Evolutionary conservation across 345 rosid genomes (phyloP).

Genomic region (Salix koriyanagi): DNA sequence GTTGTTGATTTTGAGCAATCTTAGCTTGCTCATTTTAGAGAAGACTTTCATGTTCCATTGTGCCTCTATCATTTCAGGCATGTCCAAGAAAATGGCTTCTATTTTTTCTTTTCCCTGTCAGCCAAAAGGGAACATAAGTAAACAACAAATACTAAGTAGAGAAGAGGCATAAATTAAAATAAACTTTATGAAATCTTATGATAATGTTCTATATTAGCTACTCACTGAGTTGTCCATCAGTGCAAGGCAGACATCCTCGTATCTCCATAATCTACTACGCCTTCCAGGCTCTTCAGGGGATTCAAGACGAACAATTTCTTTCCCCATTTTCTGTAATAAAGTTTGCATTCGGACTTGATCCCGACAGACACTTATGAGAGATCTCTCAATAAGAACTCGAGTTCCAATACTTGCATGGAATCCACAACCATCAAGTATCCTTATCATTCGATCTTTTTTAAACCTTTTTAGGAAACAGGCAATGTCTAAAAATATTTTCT

Average conservation of each 20-base stretch:
- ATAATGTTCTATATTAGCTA: too few relatives aligned
- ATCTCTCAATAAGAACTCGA: neutral
- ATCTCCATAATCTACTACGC: constrained; percentile 1
- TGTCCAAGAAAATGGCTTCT: too few relatives aligned
- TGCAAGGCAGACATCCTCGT: neutral
- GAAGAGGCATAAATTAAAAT: too few relatives aligned
- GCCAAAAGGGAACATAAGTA: too few relatives aligned
- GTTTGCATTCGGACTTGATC: neutral
- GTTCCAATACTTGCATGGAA: neutral
- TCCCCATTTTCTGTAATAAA: constrained; percentile 1
- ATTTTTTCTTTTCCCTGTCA: too few relatives aligned
- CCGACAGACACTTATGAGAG: neutral
- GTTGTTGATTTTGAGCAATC: too few relatives aligned
- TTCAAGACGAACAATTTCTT: constrained; percentile 1
- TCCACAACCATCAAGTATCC: neutral
- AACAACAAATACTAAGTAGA: too few relatives aligned
- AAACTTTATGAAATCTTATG: too few relatives aligned
- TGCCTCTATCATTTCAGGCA: too few relatives aligned
- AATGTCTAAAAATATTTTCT: constrained; percentile 10
- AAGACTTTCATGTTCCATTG: too few relatives aligned
- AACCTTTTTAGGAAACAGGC: constrained; percentile 3
- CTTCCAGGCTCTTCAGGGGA: constrained; percentile 1
- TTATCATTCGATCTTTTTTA: neutral
- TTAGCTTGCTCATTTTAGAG: too few relatives aligned
- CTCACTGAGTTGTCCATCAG: too few relatives aligned